Evolutionary conservation across 2,329 filamentous ascomycete genomes (phyloP), one percentile per base, ranked within the genome.

Genomic region (Apiospora sp.): DNA sequence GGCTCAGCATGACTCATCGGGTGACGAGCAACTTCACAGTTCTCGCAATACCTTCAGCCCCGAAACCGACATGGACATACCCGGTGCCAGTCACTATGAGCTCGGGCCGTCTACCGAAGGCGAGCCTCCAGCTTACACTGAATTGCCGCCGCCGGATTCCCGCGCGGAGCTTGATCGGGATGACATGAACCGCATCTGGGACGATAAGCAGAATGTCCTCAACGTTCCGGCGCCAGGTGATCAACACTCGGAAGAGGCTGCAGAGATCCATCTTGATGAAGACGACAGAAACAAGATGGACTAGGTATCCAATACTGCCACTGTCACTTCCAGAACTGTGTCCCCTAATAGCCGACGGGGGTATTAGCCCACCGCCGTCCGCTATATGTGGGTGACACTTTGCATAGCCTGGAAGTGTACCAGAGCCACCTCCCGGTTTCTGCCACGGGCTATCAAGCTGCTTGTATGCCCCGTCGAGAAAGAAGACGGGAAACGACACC

Each of bases 251-350:
- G 85, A 86, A 44, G 85, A 86, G 54, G 86, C 87, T 8, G 80
- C 86, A 10, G 87, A 88, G 77, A 88, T 88, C 64, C 85, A 87
- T 73, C 77, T 88, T 27, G 85, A 85, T 54, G 84, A 84, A 67
- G 82, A 84, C 71, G 80, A 83, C 68, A 80, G 80, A 73, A 74
- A 79, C 71, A 79, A 77, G 71, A 30, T 27, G 43, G 51, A 70
- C 70, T 71, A 71, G 58, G 34, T 19, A 30, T 69, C 48, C 67
- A 49, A 24, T 37, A 34, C 44, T n/a, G 67, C 44, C 16, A 69
- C 67, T 46, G 67, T 19, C 43, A 48, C 67, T 30, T 48, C 67
- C 67, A 24, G 44, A 49, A 69, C 44, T 13, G 58, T 64, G 58
- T n/a, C 58, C 58, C 58, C 58, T 64, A 41, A 22, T 41, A 22